Conservation (phyloP, 1,139 yeast genomes). For the Suhomyces anneliseae region DNA sequence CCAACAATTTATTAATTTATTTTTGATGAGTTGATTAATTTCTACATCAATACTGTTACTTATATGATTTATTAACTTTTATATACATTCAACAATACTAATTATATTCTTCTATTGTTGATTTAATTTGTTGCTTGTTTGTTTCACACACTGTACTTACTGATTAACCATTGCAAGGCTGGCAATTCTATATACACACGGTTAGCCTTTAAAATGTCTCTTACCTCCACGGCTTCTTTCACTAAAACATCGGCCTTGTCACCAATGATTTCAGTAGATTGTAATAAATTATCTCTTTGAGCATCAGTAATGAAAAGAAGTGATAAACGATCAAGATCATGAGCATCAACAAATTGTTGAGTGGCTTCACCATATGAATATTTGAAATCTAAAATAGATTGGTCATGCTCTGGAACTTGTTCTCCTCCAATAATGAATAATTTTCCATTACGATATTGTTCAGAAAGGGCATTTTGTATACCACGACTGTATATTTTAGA, state of each 20-base stretch:
- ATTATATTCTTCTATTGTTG: neutral
- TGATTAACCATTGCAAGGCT: conserved; percentile 64
- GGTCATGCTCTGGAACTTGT: conserved; percentile 18
- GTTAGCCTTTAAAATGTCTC: conserved; percentile 81
- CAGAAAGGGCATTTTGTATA: conserved; percentile 76
- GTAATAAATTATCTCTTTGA: conserved; percentile 52
- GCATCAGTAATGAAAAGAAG: conserved; percentile 66
- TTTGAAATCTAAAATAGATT: conserved; percentile 43
- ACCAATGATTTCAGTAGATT: conserved; percentile 48
- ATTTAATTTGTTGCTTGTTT: too few relatives aligned
- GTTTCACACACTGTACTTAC: conserved; percentile 22
- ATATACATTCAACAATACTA: neutral
- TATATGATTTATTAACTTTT: too few relatives aligned
- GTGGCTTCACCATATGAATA: conserved; percentile 53
- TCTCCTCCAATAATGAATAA: conserved; percentile 67
- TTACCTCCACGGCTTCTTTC: conserved; percentile 79
- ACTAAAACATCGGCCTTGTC: conserved; percentile 62
- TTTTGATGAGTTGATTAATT: too few relatives aligned
- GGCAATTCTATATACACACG: conserved; percentile 71
- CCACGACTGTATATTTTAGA: conserved; percentile 72
- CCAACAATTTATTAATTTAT: too few relatives aligned
- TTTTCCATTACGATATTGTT: conserved; percentile 73
- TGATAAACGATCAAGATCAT: conserved; percentile 53
- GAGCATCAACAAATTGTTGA: conserved; percentile 56
- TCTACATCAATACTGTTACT: too few relatives aligned